A percentile compares a stretch with the other conserved stretches of the same genome.
phyloP scores from a whole-genome alignment of 1,284 basidiomycete genomes.

The Ganoderma meredithae region DNA sequence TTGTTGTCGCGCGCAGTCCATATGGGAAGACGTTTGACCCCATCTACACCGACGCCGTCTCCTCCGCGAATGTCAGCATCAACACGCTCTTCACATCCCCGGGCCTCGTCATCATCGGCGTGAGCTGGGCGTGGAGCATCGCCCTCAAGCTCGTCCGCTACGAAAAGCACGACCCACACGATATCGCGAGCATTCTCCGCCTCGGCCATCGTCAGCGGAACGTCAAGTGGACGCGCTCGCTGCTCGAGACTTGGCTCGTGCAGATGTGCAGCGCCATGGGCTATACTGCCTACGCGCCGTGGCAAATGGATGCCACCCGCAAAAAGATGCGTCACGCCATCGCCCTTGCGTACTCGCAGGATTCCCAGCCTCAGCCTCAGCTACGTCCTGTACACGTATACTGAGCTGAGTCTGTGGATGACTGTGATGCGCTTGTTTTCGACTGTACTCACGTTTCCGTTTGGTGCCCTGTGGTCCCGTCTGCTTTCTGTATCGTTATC shows the following conservation, averaged over 20 bases:
- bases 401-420: neutral
- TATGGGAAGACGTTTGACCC: conserved; percentile 60
- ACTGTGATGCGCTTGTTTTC: neutral
- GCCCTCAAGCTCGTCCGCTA: conserved; percentile 75
- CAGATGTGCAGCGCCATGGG: conserved; percentile 64
- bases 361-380: conserved; percentile 1
- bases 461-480: neutral
- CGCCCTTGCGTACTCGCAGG: conserved; percentile 33
- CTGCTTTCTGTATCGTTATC: conserved; percentile 32
- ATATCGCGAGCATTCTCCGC: conserved; percentile 51
- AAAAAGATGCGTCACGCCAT: conserved; percentile 59
- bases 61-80: conserved; percentile 53
- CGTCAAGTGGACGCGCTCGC: conserved; percentile 58
- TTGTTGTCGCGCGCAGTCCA: conserved; percentile 37
- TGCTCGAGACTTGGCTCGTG: conserved; percentile 61
- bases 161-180: conserved; percentile 51
- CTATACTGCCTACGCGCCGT: conserved; percentile 53
- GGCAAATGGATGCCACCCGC: conserved; percentile 52
- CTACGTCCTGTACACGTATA: conserved; percentile 1
- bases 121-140: conserved; percentile 72
- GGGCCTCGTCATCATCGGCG: conserved; percentile 63
- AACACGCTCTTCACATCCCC: conserved; percentile 63
- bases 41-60: conserved; percentile 59
- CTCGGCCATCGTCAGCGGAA: conserved; percentile 59
- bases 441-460: neutral